Conservation (phyloP, 2,329 filamentous ascomycete genomes). For the Uncinocarpus reesii region DNA sequence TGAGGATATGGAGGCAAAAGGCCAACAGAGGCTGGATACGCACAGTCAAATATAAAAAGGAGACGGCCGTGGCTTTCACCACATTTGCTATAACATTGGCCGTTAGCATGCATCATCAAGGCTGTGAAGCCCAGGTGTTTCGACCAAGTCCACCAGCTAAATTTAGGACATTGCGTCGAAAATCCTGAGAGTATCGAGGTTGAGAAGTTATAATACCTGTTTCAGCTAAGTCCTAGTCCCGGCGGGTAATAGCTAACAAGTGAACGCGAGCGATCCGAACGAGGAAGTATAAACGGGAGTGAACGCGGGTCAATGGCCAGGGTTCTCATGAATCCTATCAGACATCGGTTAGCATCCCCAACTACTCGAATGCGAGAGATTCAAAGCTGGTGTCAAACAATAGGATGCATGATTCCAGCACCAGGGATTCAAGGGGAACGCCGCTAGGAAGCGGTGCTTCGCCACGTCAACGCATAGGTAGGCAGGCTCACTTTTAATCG, state of each 20-base stretch:
- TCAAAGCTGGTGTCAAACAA: neutral
- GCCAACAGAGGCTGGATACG: neutral
- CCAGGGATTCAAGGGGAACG: neutral
- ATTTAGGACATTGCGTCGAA: neutral
- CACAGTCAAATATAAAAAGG: neutral
- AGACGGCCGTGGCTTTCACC: neutral
- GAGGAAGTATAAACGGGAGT: neutral
- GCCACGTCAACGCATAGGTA: conserved; percentile 7
- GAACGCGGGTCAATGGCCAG: conserved; percentile 1
- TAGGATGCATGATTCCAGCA: neutral
- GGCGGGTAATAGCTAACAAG: neutral
- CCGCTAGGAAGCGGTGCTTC: neutral
- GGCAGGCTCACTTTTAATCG: neutral
- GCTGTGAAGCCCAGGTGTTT: neutral
- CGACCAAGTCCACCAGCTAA: neutral
- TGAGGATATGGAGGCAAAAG: neutral
- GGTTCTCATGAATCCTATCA: neutral
- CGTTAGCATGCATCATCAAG: neutral
- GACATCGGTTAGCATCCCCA: neutral
- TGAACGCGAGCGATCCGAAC: neutral
- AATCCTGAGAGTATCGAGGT: neutral
- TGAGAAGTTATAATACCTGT: conserved; percentile 1
- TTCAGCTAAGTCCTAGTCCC: neutral
- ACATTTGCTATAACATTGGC: neutral
- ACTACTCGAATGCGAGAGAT: neutral